Evolutionary conservation across 805 yeast species (phyloP), one percentile per base, ranked within the genome.

Genomic region (Candida insectorum): DNA sequence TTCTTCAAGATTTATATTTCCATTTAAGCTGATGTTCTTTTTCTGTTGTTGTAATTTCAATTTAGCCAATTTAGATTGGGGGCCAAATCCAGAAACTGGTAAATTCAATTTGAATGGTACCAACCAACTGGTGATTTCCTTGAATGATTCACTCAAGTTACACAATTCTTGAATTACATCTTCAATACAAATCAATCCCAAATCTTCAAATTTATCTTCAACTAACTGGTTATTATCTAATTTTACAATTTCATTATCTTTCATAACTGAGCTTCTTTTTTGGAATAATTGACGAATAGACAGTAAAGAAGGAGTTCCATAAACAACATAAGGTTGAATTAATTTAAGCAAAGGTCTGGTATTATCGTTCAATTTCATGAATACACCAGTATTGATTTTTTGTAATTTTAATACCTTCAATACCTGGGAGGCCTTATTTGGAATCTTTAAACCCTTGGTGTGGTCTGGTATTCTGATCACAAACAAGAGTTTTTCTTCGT

Each of bases 121-220:
- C 48, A 85, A 54, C 70, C 86, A 84, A 47, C 69, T 65, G 39
- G 73, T 65, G 37, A 78, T 76, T 18, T 59, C 59, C 47, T 78
- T 76, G 65, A 85, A 85, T 41, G 71, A 62, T 16, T 77, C 85
- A 13, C 87, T 84, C 46, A 82, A 49, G 12, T 78, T 56, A 14
- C 65, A 68, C 34, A 85, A 69, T 60, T 84, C 91, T 51, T 80
- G 86, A 34, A 85, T 75, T 36, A 85, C 68, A 60, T 85, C 94
- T 63, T 85, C 93, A 13, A 82, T 73, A 75, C 94, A 85, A 43
- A 85, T 77, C 40, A 81, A 64, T 18, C 47, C 91, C 88, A 34
- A 67, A 25, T 56, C 59, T 31, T 81, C 84, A 41, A 85, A 68
- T 49, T 69, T 65, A 49, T 83, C 88, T 61, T 85, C 94, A 33